Base-by-base conservation (phyloP, 1,284 basidiomycete genomes). In the Ceraceosorus guamensis region DNA sequence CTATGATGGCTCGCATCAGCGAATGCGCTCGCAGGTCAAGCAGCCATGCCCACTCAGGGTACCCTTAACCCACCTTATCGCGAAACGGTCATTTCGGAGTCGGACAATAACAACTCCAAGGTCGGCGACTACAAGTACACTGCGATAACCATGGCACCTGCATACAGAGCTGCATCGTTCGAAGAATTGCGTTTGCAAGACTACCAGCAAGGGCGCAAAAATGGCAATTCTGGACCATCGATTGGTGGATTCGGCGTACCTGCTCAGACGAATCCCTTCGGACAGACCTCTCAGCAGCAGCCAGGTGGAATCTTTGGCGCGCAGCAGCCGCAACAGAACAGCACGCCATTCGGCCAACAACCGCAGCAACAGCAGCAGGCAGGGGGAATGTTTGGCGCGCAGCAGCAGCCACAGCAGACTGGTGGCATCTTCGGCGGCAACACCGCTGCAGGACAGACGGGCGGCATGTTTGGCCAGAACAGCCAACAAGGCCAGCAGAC, bases 361-460 rank as follows among this genome's bases (percentile, higher is more conserved):
- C 18, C 30, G 6, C 63, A 65, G 55, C 24, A 67, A 35, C 51
- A 55, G 24, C 46, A 49, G 10, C 53, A 55, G 49, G 55, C 66
- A 6, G 65, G 66, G 11, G 68, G 73, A 39, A 61, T 75, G 13
- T 78, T 79, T 52, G 77, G 77, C 2, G 66, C 70, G 37, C 67
- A 76, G 48, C 53, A 57, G 31, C 65, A 71, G 56, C 59, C 59
- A n/a, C 32, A 39, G 14, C 66, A 69, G 44, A 62, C 68, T 53
- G 60, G 61, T 11, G 53, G 58, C 57, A 62, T 68, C 52, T 62
- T 71, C 66, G 66, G 76, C 61, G 57, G 43, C 24, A 46, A 51
- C 44, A 44, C 32, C 33, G 18, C 45, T 16, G n/a, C 51, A 14
- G 16, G 35, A 24, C 24, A 24, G 24, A 24, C 24, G 24, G 53